A percentile compares a stretch with the other conserved stretches of the same genome.
These are phyloP conservation scores for Kuraishia hungarica DNA, from an alignment of 805 yeast genomes.

Conservation along the genomic window DNA sequence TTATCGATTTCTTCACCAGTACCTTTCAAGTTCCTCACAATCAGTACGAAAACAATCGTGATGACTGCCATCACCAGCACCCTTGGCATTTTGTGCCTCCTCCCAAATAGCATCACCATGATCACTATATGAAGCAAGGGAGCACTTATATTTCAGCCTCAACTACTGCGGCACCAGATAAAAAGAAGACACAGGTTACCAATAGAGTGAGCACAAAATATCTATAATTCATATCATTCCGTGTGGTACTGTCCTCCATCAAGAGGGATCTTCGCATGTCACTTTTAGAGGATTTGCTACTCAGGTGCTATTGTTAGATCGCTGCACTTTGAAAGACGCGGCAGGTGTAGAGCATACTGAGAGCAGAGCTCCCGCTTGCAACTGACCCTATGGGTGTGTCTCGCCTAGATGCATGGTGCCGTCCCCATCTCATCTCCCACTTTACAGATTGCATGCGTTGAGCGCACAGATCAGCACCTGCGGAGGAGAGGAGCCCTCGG, in stretches of 20 bases:
- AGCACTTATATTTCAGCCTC: background rate
- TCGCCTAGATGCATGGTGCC: background rate
- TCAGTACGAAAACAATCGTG: background rate
- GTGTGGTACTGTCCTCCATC: background rate
- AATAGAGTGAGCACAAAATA: background rate
- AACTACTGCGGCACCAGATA: background rate
- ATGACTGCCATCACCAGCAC: background rate
- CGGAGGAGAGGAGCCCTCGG: background rate
- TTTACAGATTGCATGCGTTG: background rate
- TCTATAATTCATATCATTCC: background rate
- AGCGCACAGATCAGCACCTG: background rate
- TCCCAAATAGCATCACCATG: conserved; percentile 1
- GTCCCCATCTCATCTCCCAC: background rate
- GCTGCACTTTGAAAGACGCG: background rate
- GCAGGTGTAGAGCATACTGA: background rate
- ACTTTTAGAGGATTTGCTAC: background rate
- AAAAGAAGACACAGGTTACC: background rate
- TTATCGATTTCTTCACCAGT: background rate
- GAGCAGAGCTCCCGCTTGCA: background rate
- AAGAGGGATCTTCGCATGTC: background rate
- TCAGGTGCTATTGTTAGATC: background rate
- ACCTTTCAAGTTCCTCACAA: background rate
- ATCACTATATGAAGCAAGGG: background rate
- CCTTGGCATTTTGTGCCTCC: background rate
- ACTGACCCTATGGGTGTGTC: background rate